Evolutionary conservation across 179 eudicot species (phyloP), one percentile per base, ranked within the genome.

Genomic region (Sideroxylon spinosum): DNA sequence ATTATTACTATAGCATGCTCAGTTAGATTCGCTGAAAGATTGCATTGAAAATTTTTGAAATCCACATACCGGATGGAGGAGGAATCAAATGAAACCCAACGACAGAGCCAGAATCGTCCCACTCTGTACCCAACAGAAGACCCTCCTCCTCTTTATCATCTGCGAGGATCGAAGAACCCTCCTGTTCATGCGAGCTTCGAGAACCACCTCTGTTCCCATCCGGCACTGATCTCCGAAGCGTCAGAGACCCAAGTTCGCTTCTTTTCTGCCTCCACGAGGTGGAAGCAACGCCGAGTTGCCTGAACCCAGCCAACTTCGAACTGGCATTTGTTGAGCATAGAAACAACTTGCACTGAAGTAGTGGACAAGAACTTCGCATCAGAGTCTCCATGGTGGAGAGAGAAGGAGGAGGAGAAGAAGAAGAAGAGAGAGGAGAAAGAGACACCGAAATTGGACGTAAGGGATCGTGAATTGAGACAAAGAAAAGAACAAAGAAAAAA

Each of bases 51-150:
- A 37, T 52, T 13, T 13, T 17, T n/a, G 2, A 0, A 19, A 68
- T 32, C 10, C 22, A 61, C 59, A 23, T 86, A 92, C 98, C 91
- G 80, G 92, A 70, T 19, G 84, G 91, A 68, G 84, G 91, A 68
- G 94, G 79, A 83, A 77, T 76, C 78, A 91, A 82, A 10, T 82
- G 90, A 84, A 91, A 88, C 23, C 87, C 94, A 83, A 89, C 91
- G 80, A 92, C 83, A 73, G 96, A 86, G 46, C 89, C 95, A 82
- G 91, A 80, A 63, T 61, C 82, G 75, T 88, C 91, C 13, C 80
- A 88, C 73, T 89, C 85, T 9, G 86, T 63, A 17, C 88, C 94
- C 68, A 91, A 76, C 4, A 85, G 79, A 52, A 85, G 81, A 59
- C 87, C 93, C 25, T 86, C 84, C 25, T 86, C 84, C 16, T 76